A percentile compares a stretch with the other conserved stretches of the same genome.
These are phyloP conservation scores for Penicillium coffeae DNA, from an alignment of 495 filamentous ascomycete genomes.

Conservation along the genomic window DNA sequence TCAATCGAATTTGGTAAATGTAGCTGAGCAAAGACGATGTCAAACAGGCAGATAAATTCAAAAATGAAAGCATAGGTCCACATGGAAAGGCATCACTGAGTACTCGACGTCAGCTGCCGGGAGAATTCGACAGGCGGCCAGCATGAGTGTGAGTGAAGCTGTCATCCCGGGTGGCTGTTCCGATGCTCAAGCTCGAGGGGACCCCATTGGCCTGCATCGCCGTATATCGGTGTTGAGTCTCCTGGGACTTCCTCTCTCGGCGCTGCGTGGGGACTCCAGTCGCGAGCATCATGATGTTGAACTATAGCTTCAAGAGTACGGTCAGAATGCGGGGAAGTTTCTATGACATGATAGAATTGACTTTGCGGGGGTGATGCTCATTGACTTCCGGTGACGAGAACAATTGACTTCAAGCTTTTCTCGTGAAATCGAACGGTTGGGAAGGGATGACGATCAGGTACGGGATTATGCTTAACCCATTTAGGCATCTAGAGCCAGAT, in stretches of 20 bases:
- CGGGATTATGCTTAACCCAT: constrained; percentile 7
- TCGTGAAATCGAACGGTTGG: neutral
- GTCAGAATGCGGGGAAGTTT: constrained; percentile 7
- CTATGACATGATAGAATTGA: neutral
- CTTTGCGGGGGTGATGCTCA: neutral
- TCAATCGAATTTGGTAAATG: too few species aligned
- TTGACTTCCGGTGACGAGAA: neutral
- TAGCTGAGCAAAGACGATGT: too few species aligned
- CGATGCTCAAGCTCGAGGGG: neutral
- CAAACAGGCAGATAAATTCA: too few species aligned
- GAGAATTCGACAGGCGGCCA: too few species aligned
- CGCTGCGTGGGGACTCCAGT: neutral
- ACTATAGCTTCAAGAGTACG: neutral
- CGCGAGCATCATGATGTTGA: neutral
- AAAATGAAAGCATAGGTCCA: too few species aligned
- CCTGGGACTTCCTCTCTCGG: constrained; percentile 18
- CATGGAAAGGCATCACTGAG: too few species aligned
- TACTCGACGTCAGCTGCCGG: too few species aligned
- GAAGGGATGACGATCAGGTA: constrained; percentile 14
- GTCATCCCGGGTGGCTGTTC: neutral
- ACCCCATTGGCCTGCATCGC: constrained; percentile 17
- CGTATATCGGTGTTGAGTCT: constrained; percentile 22
- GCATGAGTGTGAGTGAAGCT: too few species aligned
- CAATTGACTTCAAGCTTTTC: neutral
- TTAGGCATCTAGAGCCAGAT: constrained; percentile 11